Conservation (phyloP, 768 basidiomycete genomes). For the Amanita phalloides region DNA sequence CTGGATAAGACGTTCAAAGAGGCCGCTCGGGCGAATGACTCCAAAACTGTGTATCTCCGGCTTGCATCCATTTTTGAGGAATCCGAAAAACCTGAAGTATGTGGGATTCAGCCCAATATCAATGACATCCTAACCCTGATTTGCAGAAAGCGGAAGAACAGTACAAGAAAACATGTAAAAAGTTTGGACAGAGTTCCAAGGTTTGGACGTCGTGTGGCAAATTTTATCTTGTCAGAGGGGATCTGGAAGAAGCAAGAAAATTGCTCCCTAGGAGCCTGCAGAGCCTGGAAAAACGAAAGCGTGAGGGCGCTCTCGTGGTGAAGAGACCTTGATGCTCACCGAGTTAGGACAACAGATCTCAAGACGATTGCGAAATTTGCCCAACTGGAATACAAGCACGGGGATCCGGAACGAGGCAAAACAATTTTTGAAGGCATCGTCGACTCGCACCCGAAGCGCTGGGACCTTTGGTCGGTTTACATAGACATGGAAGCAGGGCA, state of each 20-base stretch:
- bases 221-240: conserved; percentile 62
- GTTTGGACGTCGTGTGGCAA: conserved; percentile 89
- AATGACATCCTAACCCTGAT: neutral
- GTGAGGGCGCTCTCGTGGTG: conserved; percentile 37
- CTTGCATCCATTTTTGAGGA: conserved; percentile 80
- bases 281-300: conserved; percentile 88
- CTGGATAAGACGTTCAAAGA: conserved; percentile 82
- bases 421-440: conserved; percentile 96
- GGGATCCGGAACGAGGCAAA: conserved; percentile 89
- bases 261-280: conserved; percentile 83
- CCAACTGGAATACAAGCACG: conserved; percentile 88
- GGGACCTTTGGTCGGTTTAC: conserved; percentile 95
- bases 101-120: conserved; percentile 2
- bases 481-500: conserved; percentile 91
- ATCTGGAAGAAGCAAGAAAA: conserved; percentile 72
- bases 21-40: conserved; percentile 83
- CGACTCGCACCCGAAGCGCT: conserved; percentile 89
- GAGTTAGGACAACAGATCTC: conserved; percentile 45
- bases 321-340: neutral
- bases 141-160: conserved; percentile 87
- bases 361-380: conserved; percentile 96
- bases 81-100: conserved; percentile 72
- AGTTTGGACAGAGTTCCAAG: conserved; percentile 89
- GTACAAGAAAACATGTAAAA: conserved; percentile 81
- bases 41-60: conserved; percentile 81